A percentile compares a stretch with the other conserved stretches of the same genome.
Evolutionary conservation across 306 rosid species (phyloP).

Genomic region (Glycine latifolia): DNA sequence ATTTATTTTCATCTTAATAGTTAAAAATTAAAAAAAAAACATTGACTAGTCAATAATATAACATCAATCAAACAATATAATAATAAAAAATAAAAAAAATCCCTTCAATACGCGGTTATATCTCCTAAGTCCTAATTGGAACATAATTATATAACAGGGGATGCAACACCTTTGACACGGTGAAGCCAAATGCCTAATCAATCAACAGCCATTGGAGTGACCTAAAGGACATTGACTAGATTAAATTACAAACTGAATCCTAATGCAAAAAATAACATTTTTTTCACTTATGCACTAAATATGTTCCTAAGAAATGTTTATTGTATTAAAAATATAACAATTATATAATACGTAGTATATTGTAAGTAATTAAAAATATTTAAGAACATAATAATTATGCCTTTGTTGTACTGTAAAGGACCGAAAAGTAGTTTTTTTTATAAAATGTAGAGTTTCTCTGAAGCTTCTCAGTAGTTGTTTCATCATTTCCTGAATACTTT

Average conservation of each 20-base stretch:
- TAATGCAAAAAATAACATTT: not conserved
- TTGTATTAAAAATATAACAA: not conserved
- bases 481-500: slow-evolving; percentile 16
- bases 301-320: not conserved
- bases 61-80: too few relatives aligned
- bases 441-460: slow-evolving; percentile 9
- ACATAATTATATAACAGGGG: too few relatives aligned
- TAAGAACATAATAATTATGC: not conserved
- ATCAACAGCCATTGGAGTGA: not conserved
- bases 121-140: too few relatives aligned
- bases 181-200: not conserved
- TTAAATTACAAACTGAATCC: not conserved
- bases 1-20: too few relatives aligned
- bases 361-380: not conserved
- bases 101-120: too few relatives aligned
- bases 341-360: too few relatives aligned
- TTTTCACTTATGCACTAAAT: not conserved
- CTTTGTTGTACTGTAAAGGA: not conserved
- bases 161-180: not conserved
- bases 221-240: not conserved
- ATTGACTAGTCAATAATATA: too few relatives aligned
- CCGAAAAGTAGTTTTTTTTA: not conserved
- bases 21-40: too few relatives aligned
- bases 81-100: too few relatives aligned
- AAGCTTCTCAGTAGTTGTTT: slow-evolving; percentile 15